phyloP scores from a whole-genome alignment of 1,284 basidiomycete genomes.

The Ceratobasidium sp. region DNA sequence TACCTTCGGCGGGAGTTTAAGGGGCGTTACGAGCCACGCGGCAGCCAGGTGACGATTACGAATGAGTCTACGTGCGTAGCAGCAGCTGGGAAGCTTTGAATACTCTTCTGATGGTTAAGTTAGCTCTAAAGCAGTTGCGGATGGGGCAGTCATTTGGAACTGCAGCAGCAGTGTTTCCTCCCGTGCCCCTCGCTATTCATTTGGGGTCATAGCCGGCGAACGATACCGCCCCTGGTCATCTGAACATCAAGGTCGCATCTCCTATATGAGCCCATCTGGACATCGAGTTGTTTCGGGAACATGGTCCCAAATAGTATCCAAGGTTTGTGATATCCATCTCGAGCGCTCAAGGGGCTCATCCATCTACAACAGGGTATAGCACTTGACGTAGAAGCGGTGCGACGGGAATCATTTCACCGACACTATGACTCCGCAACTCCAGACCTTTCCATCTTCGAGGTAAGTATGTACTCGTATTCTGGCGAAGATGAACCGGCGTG shows the following conservation, averaged over 20 bases:
- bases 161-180: slow-evolving; percentile 22
- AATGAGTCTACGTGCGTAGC: slow-evolving; percentile 44
- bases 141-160: slow-evolving; percentile 46
- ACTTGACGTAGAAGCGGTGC: slow-evolving; percentile 9
- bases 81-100: neutral
- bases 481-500: neutral
- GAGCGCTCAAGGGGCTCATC: neutral
- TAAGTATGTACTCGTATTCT: neutral
- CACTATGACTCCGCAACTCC: neutral
- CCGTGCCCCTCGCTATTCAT: slow-evolving; percentile 38
- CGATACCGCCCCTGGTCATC: neutral
- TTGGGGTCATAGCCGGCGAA: slow-evolving; percentile 5
- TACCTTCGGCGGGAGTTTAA: slow-evolving; percentile 39
- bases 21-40: neutral
- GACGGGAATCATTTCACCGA: neutral
- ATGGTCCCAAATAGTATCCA: slow-evolving; percentile 11
- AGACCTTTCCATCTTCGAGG: neutral
- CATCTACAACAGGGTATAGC: neutral
- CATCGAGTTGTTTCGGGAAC: neutral
- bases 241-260: slow-evolving; percentile 3
- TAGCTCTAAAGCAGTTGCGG: slow-evolving; percentile 46
- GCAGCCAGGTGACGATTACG: slow-evolving; percentile 27
- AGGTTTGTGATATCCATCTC: neutral
- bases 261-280: neutral
- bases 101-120: too few relatives aligned